phyloP scores from a whole-genome alignment of 768 basidiomycete species.

The Suillus subalutaceus region DNA sequence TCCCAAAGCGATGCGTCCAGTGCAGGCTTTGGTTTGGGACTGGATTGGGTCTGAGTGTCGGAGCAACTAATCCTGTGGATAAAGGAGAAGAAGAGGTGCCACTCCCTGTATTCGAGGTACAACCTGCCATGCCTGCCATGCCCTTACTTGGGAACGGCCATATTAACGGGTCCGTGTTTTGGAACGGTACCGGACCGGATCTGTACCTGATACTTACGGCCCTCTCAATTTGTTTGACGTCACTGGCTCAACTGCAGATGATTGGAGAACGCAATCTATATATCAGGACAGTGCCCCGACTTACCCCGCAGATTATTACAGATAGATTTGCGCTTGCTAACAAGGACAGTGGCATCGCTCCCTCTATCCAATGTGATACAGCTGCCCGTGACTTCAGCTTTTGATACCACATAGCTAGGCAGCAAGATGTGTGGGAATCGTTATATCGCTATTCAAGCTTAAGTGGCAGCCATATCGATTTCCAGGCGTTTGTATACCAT shows the following conservation, averaged over 20 bases:
- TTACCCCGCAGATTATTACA: conserved; percentile 45
- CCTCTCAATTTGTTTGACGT: too few relatives aligned
- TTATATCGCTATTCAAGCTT: too few relatives aligned
- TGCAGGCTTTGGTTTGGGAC: too few relatives aligned
- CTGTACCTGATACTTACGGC: neutral
- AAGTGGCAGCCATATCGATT: too few relatives aligned
- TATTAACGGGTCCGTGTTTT: neutral
- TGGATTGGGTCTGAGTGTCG: too few relatives aligned
- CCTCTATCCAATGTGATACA: conserved; percentile 47
- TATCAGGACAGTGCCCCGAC: conserved; percentile 46
- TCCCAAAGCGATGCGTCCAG: too few relatives aligned
- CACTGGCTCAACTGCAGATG: conserved; percentile 37
- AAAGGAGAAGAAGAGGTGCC: conserved; percentile 64
- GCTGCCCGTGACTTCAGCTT: conserved; percentile 45
- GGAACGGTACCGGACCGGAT: conserved; percentile 5
- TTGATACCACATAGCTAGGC: too few relatives aligned
- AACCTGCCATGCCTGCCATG: conserved; percentile 86
- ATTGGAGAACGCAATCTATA: conserved; percentile 56
- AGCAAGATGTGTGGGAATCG: too few relatives aligned
- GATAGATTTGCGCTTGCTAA: conserved; percentile 62
- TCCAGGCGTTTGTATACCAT: too few relatives aligned
- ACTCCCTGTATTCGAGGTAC: conserved; percentile 84
- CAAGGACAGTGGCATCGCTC: conserved; percentile 28
- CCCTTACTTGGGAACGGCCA: neutral
- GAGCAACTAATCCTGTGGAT: conserved; percentile 28